phyloP scores from a whole-genome alignment of 164 flowering plant species.

The grape (Vitis vinifera) region ASM3070453v1 NC_081823.1:6901001-6901500 shows the following conservation, averaged over 20 bases:
- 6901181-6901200: conserved; percentile 19
- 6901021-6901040: conserved; percentile 17
- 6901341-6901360: conserved; percentile 69
- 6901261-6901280: conserved; percentile 32
- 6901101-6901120: conserved; percentile 54
- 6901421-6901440: conserved; percentile 51
- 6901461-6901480: conserved; percentile 56
- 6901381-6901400: conserved; percentile 36
- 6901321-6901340: conserved; percentile 37
- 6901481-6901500: conserved; percentile 91
- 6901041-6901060: conserved; percentile 43
- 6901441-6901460: conserved; percentile 25
- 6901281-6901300: conserved; percentile 29
- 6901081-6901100: conserved; percentile 44
- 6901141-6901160: conserved; percentile 31
- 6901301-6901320: conserved; percentile 24
- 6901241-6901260: conserved; percentile 53
- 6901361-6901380: conserved; percentile 17
- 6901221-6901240: conserved; percentile 43
- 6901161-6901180: conserved; percentile 15
- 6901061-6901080: conserved; percentile 43
- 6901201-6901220: conserved; percentile 26
- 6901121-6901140: conserved; percentile 49
- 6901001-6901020: not conserved
- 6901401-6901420: conserved; percentile 43